A percentile compares a stretch with the other conserved stretches of the same genome.
These are phyloP conservation scores for Pseudotsuga menziesii DNA, from an alignment of 75 land plant species.

Conservation along the genomic window DNA sequence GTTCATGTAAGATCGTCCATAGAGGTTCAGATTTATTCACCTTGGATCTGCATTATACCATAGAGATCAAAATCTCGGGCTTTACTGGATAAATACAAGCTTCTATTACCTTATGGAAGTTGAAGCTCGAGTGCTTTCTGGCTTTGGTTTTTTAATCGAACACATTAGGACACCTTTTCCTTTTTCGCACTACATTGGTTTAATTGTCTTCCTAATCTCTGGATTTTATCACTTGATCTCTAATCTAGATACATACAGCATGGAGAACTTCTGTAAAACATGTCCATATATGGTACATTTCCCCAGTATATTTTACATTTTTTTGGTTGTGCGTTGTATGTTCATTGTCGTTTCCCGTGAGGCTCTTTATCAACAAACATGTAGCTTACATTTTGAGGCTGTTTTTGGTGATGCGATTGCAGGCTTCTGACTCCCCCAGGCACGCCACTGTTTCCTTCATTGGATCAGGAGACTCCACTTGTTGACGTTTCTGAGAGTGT, in stretches of 20 bases:
- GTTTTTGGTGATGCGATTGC: conserved; percentile 8
- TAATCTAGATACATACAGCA: too few relatives aligned
- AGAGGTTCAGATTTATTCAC: background rate
- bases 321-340: too few relatives aligned
- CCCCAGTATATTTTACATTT: too few relatives aligned
- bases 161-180: background rate
- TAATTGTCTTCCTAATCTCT: background rate
- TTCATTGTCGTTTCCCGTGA: background rate
- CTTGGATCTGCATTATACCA: background rate
- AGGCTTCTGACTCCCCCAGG: conserved; percentile 96
- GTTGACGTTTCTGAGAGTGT: conserved; percentile 31
- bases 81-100: background rate
- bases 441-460: conserved; percentile 85
- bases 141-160: background rate
- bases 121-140: background rate
- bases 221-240: background rate
- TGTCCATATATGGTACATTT: too few relatives aligned
- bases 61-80: background rate
- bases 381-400: background rate
- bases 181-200: background rate
- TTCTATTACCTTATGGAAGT: background rate
- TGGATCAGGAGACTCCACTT: conserved; percentile 65
- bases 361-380: background rate
- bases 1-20: background rate
- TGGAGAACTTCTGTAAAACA: too few relatives aligned